phyloP scores from a whole-genome alignment of 2,329 filamentous ascomycete species.

The Hymenoscyphus albidus region DNA sequence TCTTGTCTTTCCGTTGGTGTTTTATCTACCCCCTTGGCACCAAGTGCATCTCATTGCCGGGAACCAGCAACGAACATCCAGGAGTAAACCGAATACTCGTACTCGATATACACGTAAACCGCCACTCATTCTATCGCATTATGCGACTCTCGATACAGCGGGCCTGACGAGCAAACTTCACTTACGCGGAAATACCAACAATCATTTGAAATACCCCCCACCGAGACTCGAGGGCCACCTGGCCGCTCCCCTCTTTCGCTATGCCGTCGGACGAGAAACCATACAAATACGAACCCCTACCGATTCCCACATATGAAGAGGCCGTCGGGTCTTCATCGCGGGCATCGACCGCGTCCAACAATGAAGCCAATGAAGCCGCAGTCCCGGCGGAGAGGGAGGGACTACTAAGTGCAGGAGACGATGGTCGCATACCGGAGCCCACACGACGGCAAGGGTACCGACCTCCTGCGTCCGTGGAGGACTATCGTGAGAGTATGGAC shows the following conservation, averaged over 20 bases:
- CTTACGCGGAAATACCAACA: not conserved
- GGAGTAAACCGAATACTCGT: constrained; percentile 11
- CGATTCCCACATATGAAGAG: constrained; percentile 83
- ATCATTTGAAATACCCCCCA: not conserved
- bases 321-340: constrained; percentile 61
- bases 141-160: constrained; percentile 28
- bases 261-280: constrained; percentile 49
- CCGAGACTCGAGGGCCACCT: constrained; percentile 6
- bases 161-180: constrained; percentile 23
- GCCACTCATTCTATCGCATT: constrained; percentile 21
- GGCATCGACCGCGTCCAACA: constrained; percentile 53
- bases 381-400: constrained; percentile 74
- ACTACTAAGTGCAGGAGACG: constrained; percentile 56
- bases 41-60: constrained; percentile 19
- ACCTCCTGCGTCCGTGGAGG: constrained; percentile 76
- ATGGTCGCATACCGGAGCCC: constrained; percentile 37
- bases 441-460: constrained; percentile 60
- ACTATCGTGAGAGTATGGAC: constrained; percentile 38
- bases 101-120: constrained; percentile 5
- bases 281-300: constrained; percentile 46
- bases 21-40: constrained; percentile 21
- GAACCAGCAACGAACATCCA: constrained; percentile 8
- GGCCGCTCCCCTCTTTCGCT: constrained; percentile 16
- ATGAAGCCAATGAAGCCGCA: constrained; percentile 47
- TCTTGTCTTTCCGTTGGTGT: constrained; percentile 12